These are phyloP conservation scores for Septoria linicola DNA, from an alignment of 2,329 filamentous ascomycete species.

Conservation along the genomic window DNA sequence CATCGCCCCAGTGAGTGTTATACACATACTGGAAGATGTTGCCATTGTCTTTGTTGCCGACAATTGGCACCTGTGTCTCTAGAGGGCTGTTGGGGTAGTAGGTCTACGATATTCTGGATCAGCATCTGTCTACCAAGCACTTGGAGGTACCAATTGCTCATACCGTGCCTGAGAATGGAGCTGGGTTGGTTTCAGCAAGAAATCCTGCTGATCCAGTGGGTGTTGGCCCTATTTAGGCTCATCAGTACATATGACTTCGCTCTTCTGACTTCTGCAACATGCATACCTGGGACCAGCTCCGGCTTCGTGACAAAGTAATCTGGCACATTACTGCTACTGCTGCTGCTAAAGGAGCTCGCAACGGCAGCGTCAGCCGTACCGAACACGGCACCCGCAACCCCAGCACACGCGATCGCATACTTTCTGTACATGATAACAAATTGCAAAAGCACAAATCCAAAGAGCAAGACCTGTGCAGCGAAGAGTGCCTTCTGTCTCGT, in stretches of 20 bases:
- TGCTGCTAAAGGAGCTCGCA: slow-evolving; percentile 21
- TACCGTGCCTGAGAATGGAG: slow-evolving; percentile 56
- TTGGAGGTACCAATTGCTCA: too few relatives aligned
- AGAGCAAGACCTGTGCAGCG: slow-evolving; percentile 29
- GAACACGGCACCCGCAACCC: slow-evolving; percentile 21
- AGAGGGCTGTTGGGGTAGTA: slow-evolving; percentile 69
- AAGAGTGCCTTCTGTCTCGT: background rate
- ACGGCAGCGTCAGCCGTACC: slow-evolving; percentile 17
- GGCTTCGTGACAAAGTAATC: slow-evolving; percentile 64
- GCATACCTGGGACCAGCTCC: slow-evolving; percentile 48
- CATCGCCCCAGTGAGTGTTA: background rate
- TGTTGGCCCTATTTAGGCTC: slow-evolving; percentile 56
- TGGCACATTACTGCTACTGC: slow-evolving; percentile 46
- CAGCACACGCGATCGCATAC: slow-evolving; percentile 32
- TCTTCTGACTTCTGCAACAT: background rate
- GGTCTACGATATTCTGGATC: slow-evolving; percentile 39
- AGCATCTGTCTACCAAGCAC: background rate
- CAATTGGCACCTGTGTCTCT: slow-evolving; percentile 68
- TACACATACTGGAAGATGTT: slow-evolving; percentile 61
- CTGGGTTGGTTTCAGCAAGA: slow-evolving; percentile 67
- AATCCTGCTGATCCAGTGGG: slow-evolving; percentile 69
- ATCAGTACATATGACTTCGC: background rate
- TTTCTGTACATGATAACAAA: slow-evolving; percentile 37
- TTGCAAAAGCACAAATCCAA: slow-evolving; percentile 29
- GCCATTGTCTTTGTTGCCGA: slow-evolving; percentile 55